Evolutionary conservation across 2,329 filamentous ascomycete species (phyloP), one percentile per base, ranked within the genome.

Genomic region (Lasiodiplodia citricola): DNA sequence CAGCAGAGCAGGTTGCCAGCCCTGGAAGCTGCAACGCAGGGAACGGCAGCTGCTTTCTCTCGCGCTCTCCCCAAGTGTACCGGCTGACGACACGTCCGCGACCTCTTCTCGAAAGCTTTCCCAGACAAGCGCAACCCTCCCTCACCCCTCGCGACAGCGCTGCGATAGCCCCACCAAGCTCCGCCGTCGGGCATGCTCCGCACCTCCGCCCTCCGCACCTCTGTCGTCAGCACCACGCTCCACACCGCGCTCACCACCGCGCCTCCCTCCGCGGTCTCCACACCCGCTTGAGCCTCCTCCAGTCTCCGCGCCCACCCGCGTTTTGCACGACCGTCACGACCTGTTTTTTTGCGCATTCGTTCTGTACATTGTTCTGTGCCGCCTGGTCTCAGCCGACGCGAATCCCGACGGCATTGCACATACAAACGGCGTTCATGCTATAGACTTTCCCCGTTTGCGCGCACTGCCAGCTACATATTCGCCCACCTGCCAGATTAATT

Each of bases 11-110:
- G 41, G 58, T 11, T 35, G 44, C 60, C 60, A 64, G 60, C 60
- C 60, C 60, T 25, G 60, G 60, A 64, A 64, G 60, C 60, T 64
- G 60, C 60, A 64, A 64, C 47, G 60, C 60, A 64, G 47, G 60
- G 60, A 64, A 47, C 41, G 41, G 38, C 58, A 63, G 58, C 58
- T 63, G 58, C 35, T 50, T 52, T 31, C 44, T 57, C 55, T 35
- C 47, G 28, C 60, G 44, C 60, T 64, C 60, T 38, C 58, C 58
- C 21, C 58, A 64, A 64, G 60, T 25, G 47, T 52, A 64, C 60
- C 60, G 23, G 47, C 60, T 64, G 44, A 64, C 60, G 47, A 64
- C 60, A 64, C 60, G n/a, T 41, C 47, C 38, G 31, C 47, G 44
- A n/a, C 13, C 14, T 31, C 37, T 50, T 31, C 60, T 50, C 60